phyloP scores from a whole-genome alignment of 164 flowering plant genomes.

The Stephania cephalantha region DNA sequence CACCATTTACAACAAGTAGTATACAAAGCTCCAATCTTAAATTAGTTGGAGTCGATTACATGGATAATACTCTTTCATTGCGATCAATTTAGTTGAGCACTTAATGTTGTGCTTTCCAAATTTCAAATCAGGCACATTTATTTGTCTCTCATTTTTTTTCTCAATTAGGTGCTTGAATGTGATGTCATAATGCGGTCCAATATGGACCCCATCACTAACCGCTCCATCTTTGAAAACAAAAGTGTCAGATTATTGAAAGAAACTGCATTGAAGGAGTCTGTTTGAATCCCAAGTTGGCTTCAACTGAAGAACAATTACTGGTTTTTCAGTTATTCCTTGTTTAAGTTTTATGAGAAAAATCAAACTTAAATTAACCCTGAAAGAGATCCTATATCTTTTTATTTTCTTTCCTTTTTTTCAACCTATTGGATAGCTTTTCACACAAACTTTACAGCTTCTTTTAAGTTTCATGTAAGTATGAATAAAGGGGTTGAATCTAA shows the following conservation, averaged over 20 bases:
- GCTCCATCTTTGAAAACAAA: background rate
- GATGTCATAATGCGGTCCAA: background rate
- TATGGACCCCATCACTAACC: background rate
- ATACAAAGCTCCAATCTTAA: too few relatives aligned
- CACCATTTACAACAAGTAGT: too few relatives aligned
- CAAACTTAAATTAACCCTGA: background rate
- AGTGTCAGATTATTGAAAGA: background rate
- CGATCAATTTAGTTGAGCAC: too few relatives aligned
- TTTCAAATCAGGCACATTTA: too few relatives aligned
- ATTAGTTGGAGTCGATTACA: too few relatives aligned
- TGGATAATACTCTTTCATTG: too few relatives aligned
- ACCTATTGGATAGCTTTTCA: background rate
- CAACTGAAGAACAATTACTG: background rate
- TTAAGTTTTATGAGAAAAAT: background rate
- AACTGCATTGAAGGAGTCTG: background rate
- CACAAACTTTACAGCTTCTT: constrained; percentile 2
- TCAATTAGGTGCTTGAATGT: too few relatives aligned
- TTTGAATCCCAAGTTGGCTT: background rate
- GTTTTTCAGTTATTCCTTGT: background rate
- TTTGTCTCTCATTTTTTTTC: too few relatives aligned
- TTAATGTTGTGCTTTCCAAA: too few relatives aligned
- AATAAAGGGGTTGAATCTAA: background rate
- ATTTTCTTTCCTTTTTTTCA: background rate
- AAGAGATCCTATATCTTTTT: background rate
- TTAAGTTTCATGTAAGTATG: background rate